Base-by-base conservation (phyloP, 768 basidiomycete species). In the Pisolithus tinctorius region DNA sequence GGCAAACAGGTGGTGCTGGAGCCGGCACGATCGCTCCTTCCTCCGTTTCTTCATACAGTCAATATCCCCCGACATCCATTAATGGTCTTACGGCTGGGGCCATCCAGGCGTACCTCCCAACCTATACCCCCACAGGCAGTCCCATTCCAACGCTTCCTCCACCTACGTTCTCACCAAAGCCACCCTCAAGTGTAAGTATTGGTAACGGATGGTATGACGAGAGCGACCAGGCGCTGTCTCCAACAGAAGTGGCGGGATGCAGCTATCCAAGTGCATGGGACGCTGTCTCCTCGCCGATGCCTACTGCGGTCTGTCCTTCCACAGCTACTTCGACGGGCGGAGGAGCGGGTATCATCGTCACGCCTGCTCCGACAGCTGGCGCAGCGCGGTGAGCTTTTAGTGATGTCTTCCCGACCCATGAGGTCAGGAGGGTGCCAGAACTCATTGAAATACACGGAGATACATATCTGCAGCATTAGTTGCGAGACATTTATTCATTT, bases 1-100 rank as follows among this genome's bases (percentile, higher is more conserved):
- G 84, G 69, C 84, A 86, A 60, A 89, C 87, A 6, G 88, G 88
- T 59, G 82, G 70, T 60, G 71, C 63, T 60, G 83, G 71, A 57
- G 84, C 68, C 49, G 75, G 69, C 49, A 77, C 67, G 52, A 77
- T 76, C 60, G 72, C 61, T 38, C 71, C 71, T 49, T 69, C 63
- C 55, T 77, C 57, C 55, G 63, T 70, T 13, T 61, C 71, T 2
- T 60, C 63, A 16, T 80, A 78, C 60, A 58, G 62, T 54, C 73
- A 70, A 1, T 86, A 80, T 73, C 82, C 83, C 2, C 80, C 80
- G 31, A 57, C 76, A 3, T 70, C 74, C 4, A 66, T 86, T 49
- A 74, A 66, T 16, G 80, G 60, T 66, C 71, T 63, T 67, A 73
- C 65, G 11, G 65, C 62, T 1, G 60, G 66, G 26, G 72, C 72